Percentiles rank a stretch among this genome's conserved stretches.
Conservation (phyloP, 352 stramenopile genomes). For the Phytophthora agathidicida region DNA sequence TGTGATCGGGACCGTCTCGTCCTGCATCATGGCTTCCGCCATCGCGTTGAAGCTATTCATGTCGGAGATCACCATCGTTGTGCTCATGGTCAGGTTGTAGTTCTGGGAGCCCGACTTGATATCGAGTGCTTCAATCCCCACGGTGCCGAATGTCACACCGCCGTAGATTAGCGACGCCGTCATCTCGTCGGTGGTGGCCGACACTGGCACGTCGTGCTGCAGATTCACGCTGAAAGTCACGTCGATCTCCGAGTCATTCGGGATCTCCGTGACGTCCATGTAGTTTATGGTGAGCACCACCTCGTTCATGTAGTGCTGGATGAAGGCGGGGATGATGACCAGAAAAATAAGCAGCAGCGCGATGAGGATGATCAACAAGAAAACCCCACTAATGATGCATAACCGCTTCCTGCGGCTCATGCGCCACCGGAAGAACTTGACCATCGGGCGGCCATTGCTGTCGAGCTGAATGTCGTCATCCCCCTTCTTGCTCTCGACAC, state of each 20-base stretch:
- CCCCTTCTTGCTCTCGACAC: slow-evolving; percentile 22
- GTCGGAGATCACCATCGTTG: slow-evolving; percentile 45
- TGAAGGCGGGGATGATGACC: slow-evolving; percentile 50
- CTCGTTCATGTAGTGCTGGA: slow-evolving; percentile 61
- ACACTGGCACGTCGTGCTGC: slow-evolving; percentile 43
- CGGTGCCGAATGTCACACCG: slow-evolving; percentile 42
- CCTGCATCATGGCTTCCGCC: slow-evolving; percentile 41
- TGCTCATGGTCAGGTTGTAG: slow-evolving; percentile 58
- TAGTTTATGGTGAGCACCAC: slow-evolving; percentile 65
- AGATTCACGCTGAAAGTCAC: slow-evolving; percentile 63
- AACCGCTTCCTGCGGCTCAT: slow-evolving; percentile 51
- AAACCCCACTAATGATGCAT: slow-evolving; percentile 33
- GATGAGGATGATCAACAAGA: slow-evolving; percentile 46
- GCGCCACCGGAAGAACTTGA: slow-evolving; percentile 56
- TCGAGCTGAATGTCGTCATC: slow-evolving; percentile 18
- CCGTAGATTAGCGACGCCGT: slow-evolving; percentile 45
- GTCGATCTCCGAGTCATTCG: slow-evolving; percentile 41
- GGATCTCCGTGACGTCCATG: slow-evolving; percentile 59
- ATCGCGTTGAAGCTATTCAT: slow-evolving; percentile 52
- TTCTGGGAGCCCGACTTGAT: slow-evolving; percentile 47
- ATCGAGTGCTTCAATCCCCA: slow-evolving; percentile 50
- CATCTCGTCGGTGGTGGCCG: slow-evolving; percentile 49
- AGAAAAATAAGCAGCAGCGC: slow-evolving; percentile 64
- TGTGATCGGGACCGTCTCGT: slow-evolving; percentile 44
- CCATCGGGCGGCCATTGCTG: slow-evolving; percentile 27